Conservation (phyloP, 106 monocot species). For the Hemerocallis citrina region DNA sequence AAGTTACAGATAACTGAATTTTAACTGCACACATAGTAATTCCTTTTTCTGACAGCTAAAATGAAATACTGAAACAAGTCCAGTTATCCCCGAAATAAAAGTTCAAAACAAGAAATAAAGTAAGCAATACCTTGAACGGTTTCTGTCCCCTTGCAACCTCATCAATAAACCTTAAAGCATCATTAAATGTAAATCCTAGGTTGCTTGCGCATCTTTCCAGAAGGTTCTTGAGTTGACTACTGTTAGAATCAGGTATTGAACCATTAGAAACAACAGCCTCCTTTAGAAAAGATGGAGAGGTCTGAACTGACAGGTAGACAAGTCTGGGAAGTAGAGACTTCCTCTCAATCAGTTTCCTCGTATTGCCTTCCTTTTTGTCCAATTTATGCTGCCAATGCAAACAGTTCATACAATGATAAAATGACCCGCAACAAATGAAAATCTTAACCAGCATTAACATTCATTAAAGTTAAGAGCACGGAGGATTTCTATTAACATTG, state of each 20-base stretch:
- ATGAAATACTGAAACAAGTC: background rate
- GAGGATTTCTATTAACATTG: too few species aligned
- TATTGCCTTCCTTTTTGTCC: constrained; percentile 15
- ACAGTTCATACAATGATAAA: constrained; percentile 6
- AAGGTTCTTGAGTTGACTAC: constrained; percentile 21
- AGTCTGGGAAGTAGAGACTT: constrained; percentile 72
- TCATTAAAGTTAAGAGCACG: background rate
- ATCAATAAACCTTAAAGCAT: constrained; percentile 38
- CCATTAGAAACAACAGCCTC: constrained; percentile 35
- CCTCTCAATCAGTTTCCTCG: constrained; percentile 31
- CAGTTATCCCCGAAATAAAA: background rate
- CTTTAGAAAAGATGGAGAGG: constrained; percentile 33
- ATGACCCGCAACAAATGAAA: background rate
- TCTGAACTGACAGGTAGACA: constrained; percentile 52
- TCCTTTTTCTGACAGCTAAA: background rate
- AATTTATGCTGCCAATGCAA: constrained; percentile 22
- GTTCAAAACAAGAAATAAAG: background rate
- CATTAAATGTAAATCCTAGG: constrained; percentile 51
- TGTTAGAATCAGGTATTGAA: constrained; percentile 8
- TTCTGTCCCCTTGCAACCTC: constrained; percentile 38
- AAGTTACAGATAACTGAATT: too few species aligned
- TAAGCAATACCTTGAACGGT: constrained; percentile 51
- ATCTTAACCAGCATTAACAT: background rate
- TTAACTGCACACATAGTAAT: too few species aligned
- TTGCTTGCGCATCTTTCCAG: constrained; percentile 51